Base-by-base conservation (phyloP, 2,329 filamentous ascomycete species). In the Phoma sp. region DNA sequence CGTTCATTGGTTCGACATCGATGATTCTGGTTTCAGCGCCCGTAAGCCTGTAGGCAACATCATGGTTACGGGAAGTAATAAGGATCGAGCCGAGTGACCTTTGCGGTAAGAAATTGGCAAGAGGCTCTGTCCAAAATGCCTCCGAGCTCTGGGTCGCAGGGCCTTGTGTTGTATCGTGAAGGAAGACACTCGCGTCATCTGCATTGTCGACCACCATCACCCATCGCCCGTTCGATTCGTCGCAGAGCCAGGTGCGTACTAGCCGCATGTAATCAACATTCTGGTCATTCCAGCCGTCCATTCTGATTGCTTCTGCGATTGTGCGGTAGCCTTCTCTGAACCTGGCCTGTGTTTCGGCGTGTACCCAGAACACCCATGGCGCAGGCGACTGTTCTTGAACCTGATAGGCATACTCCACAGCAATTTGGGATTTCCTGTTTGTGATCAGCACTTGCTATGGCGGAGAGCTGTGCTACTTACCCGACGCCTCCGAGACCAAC, bases 401-500 rank as follows among this genome's bases (percentile, higher is more conserved):
- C 8, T 37, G 41, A 37, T 64, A 57, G 4, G 25, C 27, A 36
- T 64, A 59, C 37, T 64, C 58, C 22, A 60, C 57, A 3, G 65
- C 65, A 10, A 68, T 39, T 31, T 64, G 62, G 19, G 65, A 62
- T 33, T 65, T 65, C 43, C 58, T 63, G 38, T 24, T n/a, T 17
- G 9, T 8, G 1, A n/a, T 43, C 29, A 58, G 37, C n/a, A 40
- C 24, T 10, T 27, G 25, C n/a, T 33, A 32, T 22, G 17, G 38
- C 22, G 25, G 17, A 17, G 13, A 39, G 24, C 25, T 13, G n/a
- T 7, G 13, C 15, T 29, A 25, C 48, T 25, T 53, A 62, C 59
- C 69, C 69, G 19, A 70, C 61, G 35, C 62, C 61, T 13, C 61
- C 61, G 24, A 65, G 45, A 27, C 63, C 63, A 47, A 64, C 56